Base-by-base conservation (phyloP, 805 yeast species). In the Barnettozyma sp. region DNA sequence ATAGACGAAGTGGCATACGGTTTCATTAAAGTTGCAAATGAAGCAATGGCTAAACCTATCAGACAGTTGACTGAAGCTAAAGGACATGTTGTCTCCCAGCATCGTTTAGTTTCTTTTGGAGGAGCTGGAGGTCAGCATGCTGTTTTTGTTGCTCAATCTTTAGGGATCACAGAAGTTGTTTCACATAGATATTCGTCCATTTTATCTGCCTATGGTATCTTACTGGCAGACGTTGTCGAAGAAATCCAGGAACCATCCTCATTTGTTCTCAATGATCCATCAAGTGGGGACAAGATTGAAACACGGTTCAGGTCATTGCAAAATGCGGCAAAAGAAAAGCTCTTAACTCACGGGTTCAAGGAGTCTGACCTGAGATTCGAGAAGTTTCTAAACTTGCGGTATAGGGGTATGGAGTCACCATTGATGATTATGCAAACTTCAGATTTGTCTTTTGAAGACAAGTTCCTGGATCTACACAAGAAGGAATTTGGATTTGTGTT, bases 111-210 rank as follows among this genome's bases (percentile, higher is more conserved):
- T 2, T 71, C 90, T 3, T 86, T 86, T 60, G 95, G 95, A 31
- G 95, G 95, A 33, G 94, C 94, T 18, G 95, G 95, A 36, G 95
- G 95, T 7, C 95, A 86, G 59, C 88, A 83, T 57, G 88, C 92
- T 3, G 77, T 73, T 33, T 77, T 82, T 8, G 77, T 86, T 23
- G 94, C 94, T 2, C 67, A 73, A 39, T 68, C 71, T 18, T 64
- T 86, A 41, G 87, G 87, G 7, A 81, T 86, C 32, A 55, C 65
- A 10, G 72, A 75, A 20, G 82, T 86, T 7, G 58, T 84, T 22
- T 78, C 82, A 18, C 95, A 86, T 59, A 72, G 80, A 54, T 82
- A 82, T 55, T 83, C 95, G 3, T 83, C 94, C 0, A 75, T 86
- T 27, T 63, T 86, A 9, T 82, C 94, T 1, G 95, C 95, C 0